Conservation (phyloP, 176 grass and related monocot species). For the Cocos nucifera region DNA sequence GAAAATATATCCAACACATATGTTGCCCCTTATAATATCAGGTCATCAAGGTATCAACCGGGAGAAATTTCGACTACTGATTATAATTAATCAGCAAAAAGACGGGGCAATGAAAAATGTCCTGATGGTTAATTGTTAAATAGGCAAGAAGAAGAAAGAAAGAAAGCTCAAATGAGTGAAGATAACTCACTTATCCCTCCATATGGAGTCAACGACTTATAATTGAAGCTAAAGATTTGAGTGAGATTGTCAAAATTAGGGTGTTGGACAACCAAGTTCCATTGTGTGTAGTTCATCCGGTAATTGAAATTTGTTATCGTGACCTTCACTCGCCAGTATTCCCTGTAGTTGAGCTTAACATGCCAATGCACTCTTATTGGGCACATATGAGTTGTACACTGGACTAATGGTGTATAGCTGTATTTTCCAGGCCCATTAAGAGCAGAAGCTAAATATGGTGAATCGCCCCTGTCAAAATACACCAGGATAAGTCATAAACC, state of each 20-base stretch:
- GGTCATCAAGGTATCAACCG: no score
- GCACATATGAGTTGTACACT: conserved; percentile 66
- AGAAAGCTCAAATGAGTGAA: not conserved
- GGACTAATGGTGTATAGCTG: conserved; percentile 42
- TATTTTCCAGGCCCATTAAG: conserved; percentile 40
- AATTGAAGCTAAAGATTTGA: conserved; percentile 66
- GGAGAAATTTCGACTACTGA: no score
- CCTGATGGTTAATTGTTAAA: no score
- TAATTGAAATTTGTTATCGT: conserved; percentile 68
- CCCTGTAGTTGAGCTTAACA: conserved; percentile 63
- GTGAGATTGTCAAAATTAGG: conserved; percentile 64
- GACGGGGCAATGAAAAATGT: no score
- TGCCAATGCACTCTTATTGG: conserved; percentile 84
- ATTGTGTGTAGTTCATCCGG: conserved; percentile 68
- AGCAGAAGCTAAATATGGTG: conserved; percentile 46
- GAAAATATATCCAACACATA: no score
- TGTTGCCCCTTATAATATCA: no score
- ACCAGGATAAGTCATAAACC: conserved; percentile 1
- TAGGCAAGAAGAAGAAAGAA: not conserved
- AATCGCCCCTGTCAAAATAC: conserved; percentile 37
- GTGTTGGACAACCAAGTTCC: conserved; percentile 63
- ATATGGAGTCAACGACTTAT: conserved; percentile 42
- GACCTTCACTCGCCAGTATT: conserved; percentile 68
- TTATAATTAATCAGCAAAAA: no score
- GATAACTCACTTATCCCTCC: conserved; percentile 56